A percentile compares a stretch with the other conserved stretches of the same genome.
phyloP scores from a whole-genome alignment of 192 early-diverging fungal species.

The Coemansia sp. region DNA sequence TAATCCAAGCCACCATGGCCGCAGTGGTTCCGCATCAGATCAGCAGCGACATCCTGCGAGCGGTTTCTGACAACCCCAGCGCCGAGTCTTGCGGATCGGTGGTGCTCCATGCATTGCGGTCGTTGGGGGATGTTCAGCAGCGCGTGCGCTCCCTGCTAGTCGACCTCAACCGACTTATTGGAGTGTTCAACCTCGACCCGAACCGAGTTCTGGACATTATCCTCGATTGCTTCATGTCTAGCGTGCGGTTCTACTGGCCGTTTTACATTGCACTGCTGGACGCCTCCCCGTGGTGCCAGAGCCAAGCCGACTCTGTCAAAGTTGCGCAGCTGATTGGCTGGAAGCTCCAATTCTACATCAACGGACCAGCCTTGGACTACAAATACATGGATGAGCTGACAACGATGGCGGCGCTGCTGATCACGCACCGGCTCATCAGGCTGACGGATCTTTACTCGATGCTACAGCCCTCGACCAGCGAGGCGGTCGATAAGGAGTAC shows the following conservation, averaged over 20 bases:
- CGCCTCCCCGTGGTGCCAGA: constrained; percentile 51
- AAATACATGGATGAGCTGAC: constrained; percentile 48
- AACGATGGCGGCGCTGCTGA: constrained; percentile 47
- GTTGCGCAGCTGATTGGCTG: constrained; percentile 52
- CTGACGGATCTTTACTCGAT: constrained; percentile 42
- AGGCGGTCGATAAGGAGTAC: constrained; percentile 29
- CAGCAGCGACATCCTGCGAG: constrained; percentile 18
- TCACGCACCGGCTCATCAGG: constrained; percentile 36
- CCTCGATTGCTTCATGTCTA: constrained; percentile 55
- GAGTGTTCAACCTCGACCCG: constrained; percentile 50
- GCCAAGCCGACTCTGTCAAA: constrained; percentile 30
- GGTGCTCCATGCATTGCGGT: constrained; percentile 31
- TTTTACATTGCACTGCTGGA: constrained; percentile 54
- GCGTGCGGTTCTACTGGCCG: constrained; percentile 46
- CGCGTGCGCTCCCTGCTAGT: constrained; percentile 24
- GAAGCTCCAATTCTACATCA: constrained; percentile 49
- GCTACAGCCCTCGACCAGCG: constrained; percentile 22
- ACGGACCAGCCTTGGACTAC: constrained; percentile 22
- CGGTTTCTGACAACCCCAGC: neutral
- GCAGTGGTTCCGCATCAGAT: constrained; percentile 26
- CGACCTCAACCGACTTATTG: constrained; percentile 49
- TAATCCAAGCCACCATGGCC: constrained; percentile 47
- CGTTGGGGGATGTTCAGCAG: constrained; percentile 24
- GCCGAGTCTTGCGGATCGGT: neutral
- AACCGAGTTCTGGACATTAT: constrained; percentile 54